Conservation (phyloP, 1,284 basidiomycete genomes). For the Coniophora puteana region DNA sequence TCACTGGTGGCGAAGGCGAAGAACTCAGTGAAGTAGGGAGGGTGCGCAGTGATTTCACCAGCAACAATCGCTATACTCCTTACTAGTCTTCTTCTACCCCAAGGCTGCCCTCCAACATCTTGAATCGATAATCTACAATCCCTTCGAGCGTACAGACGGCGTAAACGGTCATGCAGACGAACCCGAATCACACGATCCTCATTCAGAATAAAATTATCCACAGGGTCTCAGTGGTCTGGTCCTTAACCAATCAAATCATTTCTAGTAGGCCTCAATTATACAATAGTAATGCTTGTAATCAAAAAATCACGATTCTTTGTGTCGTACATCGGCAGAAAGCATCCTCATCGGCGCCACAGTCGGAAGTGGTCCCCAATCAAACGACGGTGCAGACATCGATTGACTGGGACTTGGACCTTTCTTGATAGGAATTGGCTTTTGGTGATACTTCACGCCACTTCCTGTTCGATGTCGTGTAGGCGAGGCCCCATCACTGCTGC, state of each 20-base stretch:
- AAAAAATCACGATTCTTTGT: too few relatives aligned
- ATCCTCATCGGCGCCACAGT: constrained; percentile 29
- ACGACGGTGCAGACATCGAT: constrained; percentile 34
- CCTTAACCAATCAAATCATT: too few relatives aligned
- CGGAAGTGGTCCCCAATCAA: constrained; percentile 63
- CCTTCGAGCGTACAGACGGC: constrained; percentile 17
- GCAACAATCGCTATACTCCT: constrained; percentile 76
- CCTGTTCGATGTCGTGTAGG: constrained; percentile 11
- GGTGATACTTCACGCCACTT: constrained; percentile 31
- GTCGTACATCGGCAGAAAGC: constrained; percentile 18
- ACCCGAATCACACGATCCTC: too few relatives aligned
- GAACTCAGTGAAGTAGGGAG: constrained; percentile 84
- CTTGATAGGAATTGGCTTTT: constrained; percentile 34
- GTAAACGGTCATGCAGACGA: constrained; percentile 17
- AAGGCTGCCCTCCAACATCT: constrained; percentile 76
- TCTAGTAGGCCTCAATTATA: too few relatives aligned
- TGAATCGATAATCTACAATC: constrained; percentile 70
- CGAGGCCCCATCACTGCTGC: not conserved
- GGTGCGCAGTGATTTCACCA: constrained; percentile 90
- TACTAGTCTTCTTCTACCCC: constrained; percentile 66
- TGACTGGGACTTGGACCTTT: constrained; percentile 27
- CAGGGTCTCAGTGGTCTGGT: too few relatives aligned
- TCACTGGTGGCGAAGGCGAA: constrained; percentile 57
- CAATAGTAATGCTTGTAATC: too few relatives aligned
- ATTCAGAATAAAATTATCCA: too few relatives aligned